Evolutionary conservation across 2,329 filamentous ascomycete genomes (phyloP).

Genomic region (Geoglossum cookeanum): DNA sequence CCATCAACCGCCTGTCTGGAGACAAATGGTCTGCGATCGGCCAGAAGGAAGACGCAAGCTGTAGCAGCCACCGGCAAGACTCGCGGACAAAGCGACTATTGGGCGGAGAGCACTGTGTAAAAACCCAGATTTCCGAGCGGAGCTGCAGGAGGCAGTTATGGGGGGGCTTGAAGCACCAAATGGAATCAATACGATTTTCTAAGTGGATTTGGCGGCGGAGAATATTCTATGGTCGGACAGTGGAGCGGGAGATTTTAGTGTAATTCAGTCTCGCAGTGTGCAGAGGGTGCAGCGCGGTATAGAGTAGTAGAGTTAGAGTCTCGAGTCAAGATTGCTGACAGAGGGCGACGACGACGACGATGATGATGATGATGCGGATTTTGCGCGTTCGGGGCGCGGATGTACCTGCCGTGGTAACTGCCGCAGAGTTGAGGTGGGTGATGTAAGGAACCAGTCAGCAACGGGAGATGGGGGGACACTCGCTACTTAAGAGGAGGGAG

Average conservation of each 20-base stretch:
- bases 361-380: not conserved
- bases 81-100: not conserved
- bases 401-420: not conserved
- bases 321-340: not conserved
- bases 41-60: not conserved
- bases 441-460: conserved; percentile 4
- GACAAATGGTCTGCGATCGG: not conserved
- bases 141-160: not conserved
- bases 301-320: not conserved
- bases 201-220: not conserved
- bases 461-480: not conserved
- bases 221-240: not conserved
- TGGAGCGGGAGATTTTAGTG: not conserved
- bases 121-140: not conserved
- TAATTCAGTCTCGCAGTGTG: not conserved
- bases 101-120: not conserved
- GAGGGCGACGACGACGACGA: not conserved
- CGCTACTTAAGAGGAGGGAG: not conserved
- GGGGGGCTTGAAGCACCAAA: not conserved
- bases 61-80: not conserved
- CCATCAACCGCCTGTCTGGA: not conserved
- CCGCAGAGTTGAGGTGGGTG: not conserved
- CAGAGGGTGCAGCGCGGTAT: not conserved
- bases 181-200: not conserved
- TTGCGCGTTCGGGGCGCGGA: not conserved